Base-by-base conservation (phyloP, 306 rosid genomes). In the Crataegus laevigata region DNA sequence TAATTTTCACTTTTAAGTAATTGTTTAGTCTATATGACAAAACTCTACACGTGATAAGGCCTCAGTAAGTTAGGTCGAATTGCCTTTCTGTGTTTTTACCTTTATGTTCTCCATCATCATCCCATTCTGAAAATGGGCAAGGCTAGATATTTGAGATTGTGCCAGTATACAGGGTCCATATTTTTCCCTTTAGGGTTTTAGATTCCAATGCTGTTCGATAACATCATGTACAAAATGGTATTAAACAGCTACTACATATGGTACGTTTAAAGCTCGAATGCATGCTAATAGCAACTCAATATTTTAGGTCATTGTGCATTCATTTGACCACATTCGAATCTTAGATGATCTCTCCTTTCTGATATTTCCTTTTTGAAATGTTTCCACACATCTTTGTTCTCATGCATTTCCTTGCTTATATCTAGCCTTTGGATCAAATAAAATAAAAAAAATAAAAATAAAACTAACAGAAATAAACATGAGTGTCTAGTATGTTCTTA, bases 281-380 rank as follows among this genome's bases (percentile, higher is more conserved):
- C 34, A 78, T 57, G 62, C 36, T 67, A 62, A 66, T 22, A n/a
- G 40, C 50, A 71, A 42, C 69, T 54, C 14, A 29, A 13, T 21
- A 51, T 51, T 28, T 54, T 58, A n/a, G 21, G 55, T 75, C 66
- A 69, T 32, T 83, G 24, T 47, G 22, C 69, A 52, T 54, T 70
- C 78, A 8, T 26, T 25, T 72, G 68, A 30, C 26, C 73, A 38
- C 36, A 64, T 70, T 71, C 24, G 65, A 70, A 59, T 68, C 71
- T 67, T 74, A 22, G 30, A 43, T 2, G 45, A 58, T 12, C 66
- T 78, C 61, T 55, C 40, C 50, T 26, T 24, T 29, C 12, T 43
- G 73, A 73, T 63, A 63, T 63, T 73, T 21, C 17, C 60, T 77
- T n/a, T 77, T 59, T 38, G 24, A 42, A 42, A 42, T 42, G 47